These are phyloP conservation scores for Globisporangium okanoganense DNA, from an alignment of 352 stramenopile genomes.

Conservation along the genomic window DNA sequence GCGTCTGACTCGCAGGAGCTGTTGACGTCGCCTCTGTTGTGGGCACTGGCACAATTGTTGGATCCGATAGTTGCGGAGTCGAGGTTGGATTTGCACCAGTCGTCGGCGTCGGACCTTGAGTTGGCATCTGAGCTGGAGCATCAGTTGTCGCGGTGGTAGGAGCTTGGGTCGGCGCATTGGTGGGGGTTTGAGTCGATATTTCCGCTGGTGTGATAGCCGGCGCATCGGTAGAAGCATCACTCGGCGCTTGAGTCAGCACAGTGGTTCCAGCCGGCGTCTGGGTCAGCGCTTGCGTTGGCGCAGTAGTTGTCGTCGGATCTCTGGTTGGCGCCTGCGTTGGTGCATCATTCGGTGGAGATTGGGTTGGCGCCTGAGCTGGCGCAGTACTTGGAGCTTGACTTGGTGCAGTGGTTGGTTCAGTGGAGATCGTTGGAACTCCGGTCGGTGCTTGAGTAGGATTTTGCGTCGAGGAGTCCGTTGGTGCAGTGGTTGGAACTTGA, in stretches of 20 bases:
- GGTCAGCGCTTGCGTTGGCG: not conserved
- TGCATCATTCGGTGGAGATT: conserved; percentile 4
- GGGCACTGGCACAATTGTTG: not conserved
- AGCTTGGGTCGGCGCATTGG: not conserved
- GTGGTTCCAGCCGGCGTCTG: no score
- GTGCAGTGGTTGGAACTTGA: not conserved
- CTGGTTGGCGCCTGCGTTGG: not conserved
- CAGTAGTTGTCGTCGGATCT: not conserved
- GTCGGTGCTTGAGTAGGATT: conserved; percentile 3
- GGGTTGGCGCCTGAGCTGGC: not conserved
- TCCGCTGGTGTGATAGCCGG: no score
- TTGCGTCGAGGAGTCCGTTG: not conserved
- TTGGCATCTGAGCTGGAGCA: not conserved
- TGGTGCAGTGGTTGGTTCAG: not conserved
- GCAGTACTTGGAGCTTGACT: not conserved
- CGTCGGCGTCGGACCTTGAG: not conserved
- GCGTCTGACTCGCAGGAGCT: not conserved
- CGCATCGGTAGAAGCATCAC: no score
- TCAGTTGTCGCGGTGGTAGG: conserved; percentile 1
- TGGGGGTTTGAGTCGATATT: not conserved
- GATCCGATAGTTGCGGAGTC: not conserved
- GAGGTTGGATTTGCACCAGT: not conserved
- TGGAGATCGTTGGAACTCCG: no score
- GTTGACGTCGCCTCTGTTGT: not conserved
- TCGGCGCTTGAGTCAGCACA: not conserved